Evolutionary conservation across 1,139 yeast species (phyloP), one percentile per base, ranked within the genome.

Genomic region (Lodderomyces theae): DNA sequence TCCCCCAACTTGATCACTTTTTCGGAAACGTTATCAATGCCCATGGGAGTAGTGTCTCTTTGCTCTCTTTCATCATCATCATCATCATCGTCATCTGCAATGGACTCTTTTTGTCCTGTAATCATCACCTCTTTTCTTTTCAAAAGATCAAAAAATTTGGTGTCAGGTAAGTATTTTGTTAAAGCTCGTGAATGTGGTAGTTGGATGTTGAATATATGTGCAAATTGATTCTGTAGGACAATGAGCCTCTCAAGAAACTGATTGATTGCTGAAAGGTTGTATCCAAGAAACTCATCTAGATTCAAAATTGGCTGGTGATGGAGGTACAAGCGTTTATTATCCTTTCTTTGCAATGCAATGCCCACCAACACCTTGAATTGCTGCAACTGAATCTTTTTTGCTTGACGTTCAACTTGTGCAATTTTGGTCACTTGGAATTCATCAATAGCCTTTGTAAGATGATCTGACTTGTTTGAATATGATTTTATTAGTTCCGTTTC

Each of bases 221-320:
- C 41, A 7, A 72, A 44, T 10, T 60, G 61, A 5, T 47, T 37
- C 46, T 69, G 76, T n/a, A 69, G 48, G 11, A 45, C 49, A 15
- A 72, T 69, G 33, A 69, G 43, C 44, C 67, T 63, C 47, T 72
- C 77, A 23, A 72, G 53, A 42, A 67, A 71, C 37, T 63, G 68
- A 46, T 72, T 72, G 24, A 72, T 54, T 4, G 53, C 55, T 6
- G 58, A 50, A 11, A 72, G 49, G 42, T 60, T 64, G 40, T 60
- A 57, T 5, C 52, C 52, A 23, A 66, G 53, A 43, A 71, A 65
- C 18, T 60, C 53, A 3, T 55, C 50, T 5, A 70, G 45, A 18
- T 51, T 53, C 11, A 69, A 50, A 1, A 70, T 53, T 0, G 68
- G 66, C 39, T 62, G 68, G 38, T 54, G 45, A 46, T 57, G 50